phyloP scores from a whole-genome alignment of 345 rosid species.

The Diplotaxis tenuifolia region DNA sequence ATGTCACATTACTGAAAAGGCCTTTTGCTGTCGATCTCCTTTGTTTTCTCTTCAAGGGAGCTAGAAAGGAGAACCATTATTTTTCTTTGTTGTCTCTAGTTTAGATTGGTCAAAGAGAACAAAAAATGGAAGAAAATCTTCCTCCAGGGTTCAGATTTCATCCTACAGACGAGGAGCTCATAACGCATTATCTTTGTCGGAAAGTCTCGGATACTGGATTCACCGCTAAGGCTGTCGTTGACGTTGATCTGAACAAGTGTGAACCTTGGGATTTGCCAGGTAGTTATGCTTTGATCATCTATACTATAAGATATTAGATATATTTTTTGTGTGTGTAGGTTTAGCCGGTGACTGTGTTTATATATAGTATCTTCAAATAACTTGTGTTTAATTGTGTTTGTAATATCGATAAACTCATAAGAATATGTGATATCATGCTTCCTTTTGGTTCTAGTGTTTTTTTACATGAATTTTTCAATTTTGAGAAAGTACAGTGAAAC shows the following conservation, averaged over 20 bases:
- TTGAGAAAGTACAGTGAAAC: too few relatives aligned
- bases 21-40: conserved; percentile 24
- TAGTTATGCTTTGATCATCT: conserved; percentile 21
- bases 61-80: conserved; percentile 2
- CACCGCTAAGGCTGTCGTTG: conserved; percentile 77
- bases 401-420: background rate
- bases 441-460: conserved; percentile 1
- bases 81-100: background rate
- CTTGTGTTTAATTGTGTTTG: background rate
- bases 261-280: conserved; percentile 99
- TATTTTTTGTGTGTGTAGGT: background rate
- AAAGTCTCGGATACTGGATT: conserved; percentile 68
- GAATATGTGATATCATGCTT: background rate
- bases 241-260: conserved; percentile 93
- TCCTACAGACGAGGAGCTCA: conserved; percentile 97
- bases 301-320: background rate
- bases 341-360: background rate
- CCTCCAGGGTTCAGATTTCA: conserved; percentile 99
- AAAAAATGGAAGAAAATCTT: conserved; percentile 67
- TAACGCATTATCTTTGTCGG: conserved; percentile 62
- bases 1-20: conserved; percentile 33
- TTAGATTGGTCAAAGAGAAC: background rate
- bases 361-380: background rate
- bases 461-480: background rate
- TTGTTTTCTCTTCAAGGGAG: conserved; percentile 24